Evolutionary conservation across 257 asterid genomes (phyloP).

Genomic region (Parsonsia alboflavescens): DNA sequence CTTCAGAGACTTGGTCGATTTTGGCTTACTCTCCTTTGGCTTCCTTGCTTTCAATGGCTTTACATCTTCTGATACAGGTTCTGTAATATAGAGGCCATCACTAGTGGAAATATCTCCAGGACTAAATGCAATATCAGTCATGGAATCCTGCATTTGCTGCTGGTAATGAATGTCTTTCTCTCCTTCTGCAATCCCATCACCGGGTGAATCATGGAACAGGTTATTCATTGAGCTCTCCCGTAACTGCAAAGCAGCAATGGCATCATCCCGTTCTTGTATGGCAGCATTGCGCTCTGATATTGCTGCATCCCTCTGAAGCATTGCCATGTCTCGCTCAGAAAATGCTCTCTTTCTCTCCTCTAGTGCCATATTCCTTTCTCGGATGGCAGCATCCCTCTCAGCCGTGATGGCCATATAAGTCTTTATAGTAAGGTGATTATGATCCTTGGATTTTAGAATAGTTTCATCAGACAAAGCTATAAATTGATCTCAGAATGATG

Average conservation of each 20-base stretch:
- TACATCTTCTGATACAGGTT: constrained; percentile 37
- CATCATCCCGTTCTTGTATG: constrained; percentile 69
- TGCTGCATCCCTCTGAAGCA: constrained; percentile 90
- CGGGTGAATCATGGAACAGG: constrained; percentile 43
- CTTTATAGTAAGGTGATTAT: constrained; percentile 65
- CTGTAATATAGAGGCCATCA: constrained; percentile 29
- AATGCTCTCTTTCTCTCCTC: constrained; percentile 92
- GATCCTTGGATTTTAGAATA: constrained; percentile 49
- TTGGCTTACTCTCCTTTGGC: constrained; percentile 43
- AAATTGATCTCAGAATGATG: neutral
- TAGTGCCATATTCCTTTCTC: constrained; percentile 90
- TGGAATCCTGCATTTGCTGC: constrained; percentile 32
- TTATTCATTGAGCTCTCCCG: constrained; percentile 50
- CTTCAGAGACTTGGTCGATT: constrained; percentile 41
- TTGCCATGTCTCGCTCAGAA: constrained; percentile 88
- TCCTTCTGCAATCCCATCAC: constrained; percentile 37
- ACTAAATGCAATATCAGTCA: constrained; percentile 38
- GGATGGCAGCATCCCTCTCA: constrained; percentile 91
- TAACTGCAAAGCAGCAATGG: constrained; percentile 53
- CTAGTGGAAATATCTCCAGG: constrained; percentile 38
- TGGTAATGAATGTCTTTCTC: constrained; percentile 45
- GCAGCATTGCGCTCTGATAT: constrained; percentile 77
- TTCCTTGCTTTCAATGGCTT: constrained; percentile 56
- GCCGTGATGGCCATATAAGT: constrained; percentile 91
- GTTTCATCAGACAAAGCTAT: constrained; percentile 6